Conservation (phyloP, 2,329 filamentous ascomycete species). For the Aspergillus hiratsukae region DNA sequence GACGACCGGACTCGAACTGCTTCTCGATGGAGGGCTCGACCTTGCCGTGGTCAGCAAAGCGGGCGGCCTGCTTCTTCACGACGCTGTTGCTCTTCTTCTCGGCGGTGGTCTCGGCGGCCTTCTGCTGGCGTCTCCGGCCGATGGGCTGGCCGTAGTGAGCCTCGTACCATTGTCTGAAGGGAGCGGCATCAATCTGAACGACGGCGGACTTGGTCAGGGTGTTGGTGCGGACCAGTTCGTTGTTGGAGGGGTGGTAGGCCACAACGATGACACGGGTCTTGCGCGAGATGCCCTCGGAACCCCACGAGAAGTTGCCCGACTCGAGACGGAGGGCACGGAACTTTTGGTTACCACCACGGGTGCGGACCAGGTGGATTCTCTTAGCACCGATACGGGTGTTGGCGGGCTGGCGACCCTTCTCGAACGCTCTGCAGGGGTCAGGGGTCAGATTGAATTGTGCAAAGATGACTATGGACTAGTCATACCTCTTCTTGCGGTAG, state of each 20-base stretch:
- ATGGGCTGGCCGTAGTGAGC: constrained; percentile 93
- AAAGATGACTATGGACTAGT: constrained; percentile 11
- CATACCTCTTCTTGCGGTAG: constrained; percentile 66
- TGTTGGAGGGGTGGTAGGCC: constrained; percentile 99
- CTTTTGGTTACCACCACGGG: constrained; percentile 98
- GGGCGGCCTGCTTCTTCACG: constrained; percentile 91
- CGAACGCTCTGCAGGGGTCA: constrained; percentile 99
- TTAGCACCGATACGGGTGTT: constrained; percentile 98
- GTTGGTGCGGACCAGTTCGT: constrained; percentile 99
- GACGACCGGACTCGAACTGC: constrained; percentile 98
- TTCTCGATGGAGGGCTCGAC: constrained; percentile 88
- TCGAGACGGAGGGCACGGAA: constrained; percentile 99
- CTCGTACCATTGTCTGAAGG: constrained; percentile 99
- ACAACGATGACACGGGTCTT: constrained; percentile 99
- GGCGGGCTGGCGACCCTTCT: constrained; percentile 98
- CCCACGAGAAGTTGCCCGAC: constrained; percentile 99
- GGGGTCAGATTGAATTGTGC: no score
- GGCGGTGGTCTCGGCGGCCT: constrained; percentile 49
- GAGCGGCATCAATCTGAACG: constrained; percentile 96
- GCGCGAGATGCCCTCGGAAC: constrained; percentile 94
- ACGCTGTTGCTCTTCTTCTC: constrained; percentile 95
- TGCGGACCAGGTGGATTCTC: constrained; percentile 95
- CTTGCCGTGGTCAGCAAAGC: constrained; percentile 81
- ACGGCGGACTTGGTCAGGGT: constrained; percentile 98
- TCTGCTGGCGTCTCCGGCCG: constrained; percentile 87